Base-by-base conservation (phyloP, 176 grass and related monocot species). In the Eragrostis nindensis region DNA sequence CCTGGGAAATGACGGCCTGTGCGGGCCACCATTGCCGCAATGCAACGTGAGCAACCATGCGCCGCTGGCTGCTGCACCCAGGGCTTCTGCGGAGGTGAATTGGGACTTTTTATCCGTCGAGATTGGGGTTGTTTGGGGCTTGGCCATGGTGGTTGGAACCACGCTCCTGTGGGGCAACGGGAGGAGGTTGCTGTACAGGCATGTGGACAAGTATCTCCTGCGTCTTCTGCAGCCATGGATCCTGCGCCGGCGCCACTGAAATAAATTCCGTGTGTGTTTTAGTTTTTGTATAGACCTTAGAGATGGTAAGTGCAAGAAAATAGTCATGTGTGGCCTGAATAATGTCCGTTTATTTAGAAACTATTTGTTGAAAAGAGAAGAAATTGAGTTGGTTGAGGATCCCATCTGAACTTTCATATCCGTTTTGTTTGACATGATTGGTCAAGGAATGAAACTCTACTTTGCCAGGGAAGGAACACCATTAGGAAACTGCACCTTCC, bases 1-100 rank as follows among this genome's bases (percentile, higher is more conserved):
- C 32, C 26, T 87, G 11, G 79, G 85, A 36, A 86, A 91, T 44
- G n/a, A 72, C 18, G 46, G 66, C 24, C 66, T 91, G 17, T 91
- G 89, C 14, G 84, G 84, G 44, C 3, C 1, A 5, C 89, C 84
- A 55, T 57, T 87, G 21, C 29, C 60, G 18, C 71, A 50, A 19
- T 42, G 65, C 46, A 76, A 84, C 55, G 16, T 12, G 13, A 21
- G 22, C 13, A 4, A 52, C 30, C 27, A 1, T 19, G 6, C 64
- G 27, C 15, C 16, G 61, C 47, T 22, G 52, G 15, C 67, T 78
- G 18, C 10, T 1, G 8, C 8, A 11, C 3, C 45, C 6, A 10
- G 45, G 2, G 6, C 45, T 47, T 47, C 45, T 47, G 8, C 6
- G 4, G 48, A 54, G 39, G n/a, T 86, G 45, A 83, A 90, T 47